Base-by-base conservation (phyloP, 371 early-diverging fungal species). In the Mucor circinelloides region DNA sequence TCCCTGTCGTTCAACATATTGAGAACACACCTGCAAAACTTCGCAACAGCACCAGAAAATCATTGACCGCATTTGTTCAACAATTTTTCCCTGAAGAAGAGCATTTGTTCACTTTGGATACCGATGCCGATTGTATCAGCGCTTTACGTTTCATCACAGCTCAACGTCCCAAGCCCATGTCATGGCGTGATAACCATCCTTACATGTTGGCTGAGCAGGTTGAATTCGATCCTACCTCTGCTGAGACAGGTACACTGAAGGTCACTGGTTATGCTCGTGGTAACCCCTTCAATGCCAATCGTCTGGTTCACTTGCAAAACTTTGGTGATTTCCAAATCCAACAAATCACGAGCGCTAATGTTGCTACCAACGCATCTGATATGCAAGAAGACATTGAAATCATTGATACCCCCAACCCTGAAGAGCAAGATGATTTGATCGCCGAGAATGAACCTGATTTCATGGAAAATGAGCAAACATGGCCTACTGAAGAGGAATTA, bases 401-500 rank as follows among this genome's bases (percentile, higher is more conserved):
- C 5, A 60, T 92, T 65, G 89, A 91, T 70, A 67, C 77, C 44
- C 91, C 95, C 9, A 79, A 86, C 17, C 83, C 88, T 17, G 89
- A 76, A 38, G 77, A 80, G 57, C 92, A 90, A 77, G 97, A 97
- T 69, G 84, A 89, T 59, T 66, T 76, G 54, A 55, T 93, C 15
- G 83, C 91, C 2, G 93, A 93, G 62, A 96, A 96, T 67, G 92
- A 90, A 63, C 94, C 94, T n/a, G 93, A 95, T 81, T 86, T 91
- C 60, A 85, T 95, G 87, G 89, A 88, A 8, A 94, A 90, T 54
- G 98, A 98, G 76, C 97, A 98, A 75, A 98, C 97, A n/a, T 97
- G 97, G 97, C 97, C 97, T 2, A 96, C 96, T 3, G 96, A 95
- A 68, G 95, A 95, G 75, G 98, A 98, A 80, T 71, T 96, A 71